Base-by-base conservation (phyloP, 2,329 filamentous ascomycete species). In the Sporothrix euskadiensis region DNA sequence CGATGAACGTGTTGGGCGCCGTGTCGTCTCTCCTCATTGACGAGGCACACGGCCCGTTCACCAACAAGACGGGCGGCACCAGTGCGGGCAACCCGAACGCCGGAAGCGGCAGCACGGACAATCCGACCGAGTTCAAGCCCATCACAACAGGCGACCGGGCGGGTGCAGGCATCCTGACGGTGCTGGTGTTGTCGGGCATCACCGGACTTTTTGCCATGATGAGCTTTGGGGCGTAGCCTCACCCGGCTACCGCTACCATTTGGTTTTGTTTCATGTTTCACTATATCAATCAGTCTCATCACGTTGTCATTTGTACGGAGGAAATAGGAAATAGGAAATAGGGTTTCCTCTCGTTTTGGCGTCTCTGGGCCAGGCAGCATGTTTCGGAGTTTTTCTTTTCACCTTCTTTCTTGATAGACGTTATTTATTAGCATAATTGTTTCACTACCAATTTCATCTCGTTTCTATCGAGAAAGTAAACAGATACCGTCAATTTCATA, bases 161-260 rank as follows among this genome's bases (percentile, higher is more conserved):
- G 7, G 93, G 91, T 12, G 92, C 92, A 52, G 88, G 88, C 12
- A 87, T 94, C 74, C 76, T 85, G 69, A 94, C 92, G 32, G 81
- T 88, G 2, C 68, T 90, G 6, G 80, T 91, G 3, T 79, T 93
- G 0, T 56, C 22, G 0, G 73, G 76, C n/a, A 76, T 78, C 8
- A 77, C 76, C 4, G 78, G 77, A 9, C 79, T 80, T 74, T 82
- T 81, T 77, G 77, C 77, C 1, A 81, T 80, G 78, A 82, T 83
- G 80, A 79, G 78, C 54, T 44, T 78, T 44, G 79, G 73, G 4
- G 30, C 9, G 32, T 73, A 3, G 22, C 35, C 8, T 4, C 35
- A 8, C 8, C 8, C 5, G 8, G 35, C 35, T 8, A 8, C 35
- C 35, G 8, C 56, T 16, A 2, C 26, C 26, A 26, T 26, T 26